Base-by-base conservation (phyloP, 2,329 filamentous ascomycete genomes). In the Diplodia seriata region DNA sequence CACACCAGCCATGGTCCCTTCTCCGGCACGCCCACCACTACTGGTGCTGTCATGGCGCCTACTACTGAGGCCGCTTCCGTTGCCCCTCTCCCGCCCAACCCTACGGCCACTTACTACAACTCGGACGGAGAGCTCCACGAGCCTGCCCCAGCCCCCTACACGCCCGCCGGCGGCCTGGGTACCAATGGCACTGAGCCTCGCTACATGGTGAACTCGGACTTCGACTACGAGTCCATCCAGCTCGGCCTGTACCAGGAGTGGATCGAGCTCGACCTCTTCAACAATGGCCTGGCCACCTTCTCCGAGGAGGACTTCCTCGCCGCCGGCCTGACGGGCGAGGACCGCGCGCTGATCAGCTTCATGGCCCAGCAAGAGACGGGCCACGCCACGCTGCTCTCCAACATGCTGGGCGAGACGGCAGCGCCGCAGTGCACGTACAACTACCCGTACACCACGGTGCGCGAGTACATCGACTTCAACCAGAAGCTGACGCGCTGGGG, bases 401-500 rank as follows among this genome's bases (percentile, higher is more conserved):
- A 94, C 80, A 91, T 95, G 80, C 87, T 95, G 1, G 92, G 92
- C 11, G 77, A 87, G 69, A 90, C 80, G 67, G 82, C 92, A 0
- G 91, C 91, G 0, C 84, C 85, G 65, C 90, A 93, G 76, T 95
- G 92, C 81, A 89, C 85, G 0, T 96, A 96, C 82, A 88, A 93
- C 81, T 95, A 95, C 76, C 92, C 92, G 1, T 91, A 88, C 75
- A 86, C 81, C 67, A 93, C 87, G 38, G 88, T 94, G 0, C 86
- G 84, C 66, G 91, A 95, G 78, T 94, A 88, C 75, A 83, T 95
- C 73, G 92, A 95, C 81, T 95, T 95, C 81, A 89, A 87, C 78
- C 91, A 94, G 80, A 93, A 93, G 79, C 80, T 95, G n/a, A 95
- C 92, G 1, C 89, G 91, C 40, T 93, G 86, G 78, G 91, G 91